A percentile compares a stretch with the other conserved stretches of the same genome.
These are phyloP conservation scores for Pseudogymnoascus sp. DNA, from an alignment of 2,329 filamentous ascomycete species.

Conservation along the genomic window DNA sequence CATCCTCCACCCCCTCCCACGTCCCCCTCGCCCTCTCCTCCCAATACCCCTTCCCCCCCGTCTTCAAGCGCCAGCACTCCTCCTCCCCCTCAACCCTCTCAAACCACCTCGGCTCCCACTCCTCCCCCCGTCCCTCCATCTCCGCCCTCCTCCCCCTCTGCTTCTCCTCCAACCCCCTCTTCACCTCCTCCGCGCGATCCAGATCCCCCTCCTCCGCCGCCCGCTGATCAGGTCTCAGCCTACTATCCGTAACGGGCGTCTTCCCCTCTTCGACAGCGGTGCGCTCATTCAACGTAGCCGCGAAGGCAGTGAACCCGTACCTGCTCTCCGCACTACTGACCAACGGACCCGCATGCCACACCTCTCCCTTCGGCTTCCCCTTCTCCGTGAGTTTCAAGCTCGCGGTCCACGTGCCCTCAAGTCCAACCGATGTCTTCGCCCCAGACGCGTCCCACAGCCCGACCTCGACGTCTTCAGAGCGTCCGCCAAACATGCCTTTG, in stretches of 20 bases:
- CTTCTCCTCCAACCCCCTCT: slow-evolving; percentile 75
- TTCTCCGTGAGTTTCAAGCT: slow-evolving; percentile 59
- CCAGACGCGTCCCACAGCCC: slow-evolving; percentile 64
- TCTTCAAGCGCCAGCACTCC: slow-evolving; percentile 67
- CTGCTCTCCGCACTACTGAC: slow-evolving; percentile 71
- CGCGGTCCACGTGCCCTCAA: slow-evolving; percentile 79
- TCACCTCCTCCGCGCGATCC: slow-evolving; percentile 75
- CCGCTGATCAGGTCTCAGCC: slow-evolving; percentile 80
- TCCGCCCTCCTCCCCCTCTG: slow-evolving; percentile 68
- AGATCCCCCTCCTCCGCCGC: slow-evolving; percentile 74
- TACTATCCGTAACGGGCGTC: slow-evolving; percentile 72
- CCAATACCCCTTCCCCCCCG: slow-evolving; percentile 87
- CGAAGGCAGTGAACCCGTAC: slow-evolving; percentile 84
- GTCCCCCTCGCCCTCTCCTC: slow-evolving; percentile 64
- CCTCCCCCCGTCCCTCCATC: slow-evolving; percentile 66
- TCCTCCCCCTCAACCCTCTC: slow-evolving; percentile 55
- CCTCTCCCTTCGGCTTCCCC: slow-evolving; percentile 53
- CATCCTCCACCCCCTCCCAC: slow-evolving; percentile 52
- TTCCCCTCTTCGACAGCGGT: slow-evolving; percentile 68
- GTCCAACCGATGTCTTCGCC: slow-evolving; percentile 53
- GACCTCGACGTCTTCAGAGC: slow-evolving; percentile 80
- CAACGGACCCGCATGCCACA: slow-evolving; percentile 73
- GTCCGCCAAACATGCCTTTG: slow-evolving; percentile 94
- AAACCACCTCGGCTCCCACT: slow-evolving; percentile 78
- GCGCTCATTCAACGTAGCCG: slow-evolving; percentile 78